Percentiles rank a stretch among this genome's conserved stretches.
phyloP scores from a whole-genome alignment of 2,329 filamentous ascomycete species.

The Eutypa lata region DNA sequence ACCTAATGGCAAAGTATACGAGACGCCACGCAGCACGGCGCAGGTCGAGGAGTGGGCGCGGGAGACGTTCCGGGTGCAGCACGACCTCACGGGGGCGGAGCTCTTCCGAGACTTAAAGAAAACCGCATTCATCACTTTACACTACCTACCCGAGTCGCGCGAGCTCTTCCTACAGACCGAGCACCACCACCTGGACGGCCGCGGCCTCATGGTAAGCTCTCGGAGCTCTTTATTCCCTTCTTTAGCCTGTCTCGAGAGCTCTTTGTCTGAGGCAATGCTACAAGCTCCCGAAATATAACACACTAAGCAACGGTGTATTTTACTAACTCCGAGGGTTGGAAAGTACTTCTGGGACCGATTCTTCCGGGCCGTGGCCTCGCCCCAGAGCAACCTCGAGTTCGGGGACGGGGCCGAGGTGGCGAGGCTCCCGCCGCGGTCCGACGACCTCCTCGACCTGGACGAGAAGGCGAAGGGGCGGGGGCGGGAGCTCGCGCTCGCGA shows the following conservation, averaged over 20 bases:
- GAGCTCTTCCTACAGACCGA: constrained; percentile 2
- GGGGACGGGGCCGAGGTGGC: neutral
- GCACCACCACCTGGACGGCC: neutral
- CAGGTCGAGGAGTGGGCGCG: neutral
- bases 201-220: neutral
- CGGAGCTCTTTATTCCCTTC: too few relatives aligned
- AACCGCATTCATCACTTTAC: neutral
- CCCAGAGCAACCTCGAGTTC: too few relatives aligned
- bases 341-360: neutral
- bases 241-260: too few relatives aligned
- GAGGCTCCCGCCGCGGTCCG: neutral
- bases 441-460: neutral
- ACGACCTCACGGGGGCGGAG: neutral
- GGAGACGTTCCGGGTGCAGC: neutral
- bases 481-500: neutral
- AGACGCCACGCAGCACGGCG: neutral
- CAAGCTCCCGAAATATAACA: too few relatives aligned
- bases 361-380: too few relatives aligned
- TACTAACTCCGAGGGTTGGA: too few relatives aligned
- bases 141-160: neutral
- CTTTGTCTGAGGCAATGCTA: too few relatives aligned
- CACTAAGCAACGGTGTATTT: too few relatives aligned
- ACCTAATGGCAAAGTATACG: neutral
- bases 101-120: constrained; percentile 1
- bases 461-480: neutral